Conservation (phyloP, 306 rosid genomes). For the Cucurbita ficifolia region DNA sequence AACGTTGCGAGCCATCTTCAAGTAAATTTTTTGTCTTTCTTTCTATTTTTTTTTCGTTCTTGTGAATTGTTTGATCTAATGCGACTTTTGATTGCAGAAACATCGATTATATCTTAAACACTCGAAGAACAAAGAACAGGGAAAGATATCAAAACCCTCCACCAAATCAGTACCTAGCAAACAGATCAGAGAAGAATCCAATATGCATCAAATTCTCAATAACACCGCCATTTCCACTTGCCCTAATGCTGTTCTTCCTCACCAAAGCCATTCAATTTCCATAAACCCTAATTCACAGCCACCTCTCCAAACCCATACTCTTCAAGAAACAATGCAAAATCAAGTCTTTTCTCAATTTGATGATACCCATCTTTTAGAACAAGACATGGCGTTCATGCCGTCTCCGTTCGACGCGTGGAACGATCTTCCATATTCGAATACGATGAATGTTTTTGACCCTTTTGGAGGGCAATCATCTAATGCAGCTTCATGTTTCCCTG, state of each 20-base stretch:
- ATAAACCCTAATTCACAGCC: background rate
- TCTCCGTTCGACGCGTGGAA: background rate
- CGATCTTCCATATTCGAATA: background rate
- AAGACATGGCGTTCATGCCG: background rate
- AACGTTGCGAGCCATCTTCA: conserved; percentile 19
- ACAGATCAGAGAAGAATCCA: background rate
- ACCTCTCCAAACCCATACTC: background rate
- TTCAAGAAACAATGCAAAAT: background rate
- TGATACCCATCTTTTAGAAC: background rate
- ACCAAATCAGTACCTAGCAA: background rate
- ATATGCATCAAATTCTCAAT: background rate
- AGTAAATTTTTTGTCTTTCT: background rate
- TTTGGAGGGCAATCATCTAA: background rate
- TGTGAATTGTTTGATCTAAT: background rate
- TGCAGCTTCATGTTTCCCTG: background rate
- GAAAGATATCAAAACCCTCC: background rate
- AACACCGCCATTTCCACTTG: background rate
- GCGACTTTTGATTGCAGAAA: background rate
- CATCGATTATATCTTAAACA: background rate
- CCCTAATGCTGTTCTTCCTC: background rate
- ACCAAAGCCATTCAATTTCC: background rate
- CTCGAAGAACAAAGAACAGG: too few relatives aligned
- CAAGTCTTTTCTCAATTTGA: background rate
- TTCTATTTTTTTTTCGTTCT: background rate
- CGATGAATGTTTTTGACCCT: background rate